Evolutionary conservation across 1,284 basidiomycete genomes (phyloP).

Genomic region (Pholiota adiposa): DNA sequence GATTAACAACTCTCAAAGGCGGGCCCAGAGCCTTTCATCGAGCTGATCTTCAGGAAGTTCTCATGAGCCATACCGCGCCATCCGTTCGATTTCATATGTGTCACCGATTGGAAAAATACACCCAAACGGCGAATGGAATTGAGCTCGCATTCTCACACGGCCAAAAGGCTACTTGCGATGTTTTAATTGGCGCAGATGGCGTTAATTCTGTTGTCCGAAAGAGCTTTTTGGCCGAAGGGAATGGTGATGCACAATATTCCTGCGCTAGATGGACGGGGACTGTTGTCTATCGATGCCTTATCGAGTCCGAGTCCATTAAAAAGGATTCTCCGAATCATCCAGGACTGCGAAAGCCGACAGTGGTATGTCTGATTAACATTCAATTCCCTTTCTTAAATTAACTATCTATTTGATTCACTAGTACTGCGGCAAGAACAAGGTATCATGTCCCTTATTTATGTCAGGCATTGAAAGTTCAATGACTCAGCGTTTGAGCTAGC

Average conservation of each 20-base stretch:
- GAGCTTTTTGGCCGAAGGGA: conserved; percentile 32
- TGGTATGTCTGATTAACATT: background rate
- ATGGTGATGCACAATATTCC: background rate
- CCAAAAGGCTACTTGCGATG: conserved; percentile 41
- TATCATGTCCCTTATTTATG: background rate
- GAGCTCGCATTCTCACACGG: conserved; percentile 44
- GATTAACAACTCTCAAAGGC: background rate
- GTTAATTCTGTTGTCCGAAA: conserved; percentile 53
- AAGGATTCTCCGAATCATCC: conserved; percentile 3
- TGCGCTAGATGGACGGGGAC: conserved; percentile 5
- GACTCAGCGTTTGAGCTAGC: conserved; percentile 9
- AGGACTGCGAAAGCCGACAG: background rate
- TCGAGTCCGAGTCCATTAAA: conserved; percentile 1
- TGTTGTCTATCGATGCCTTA: conserved; percentile 1
- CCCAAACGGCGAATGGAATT: conserved; percentile 30
- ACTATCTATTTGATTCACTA: background rate
- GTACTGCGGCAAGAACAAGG: conserved; percentile 27
- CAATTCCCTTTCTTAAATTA: background rate
- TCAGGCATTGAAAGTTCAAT: background rate
- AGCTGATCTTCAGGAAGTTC: conserved; percentile 43
- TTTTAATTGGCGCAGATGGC: conserved; percentile 54
- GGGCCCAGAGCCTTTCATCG: conserved; percentile 36
- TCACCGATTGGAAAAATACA: conserved; percentile 41
- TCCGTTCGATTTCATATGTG: conserved; percentile 35
- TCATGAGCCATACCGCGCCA: conserved; percentile 40